These are phyloP conservation scores for Penicillium occitanis DNA, from an alignment of 2,329 filamentous ascomycete genomes.

Conservation along the genomic window DNA sequence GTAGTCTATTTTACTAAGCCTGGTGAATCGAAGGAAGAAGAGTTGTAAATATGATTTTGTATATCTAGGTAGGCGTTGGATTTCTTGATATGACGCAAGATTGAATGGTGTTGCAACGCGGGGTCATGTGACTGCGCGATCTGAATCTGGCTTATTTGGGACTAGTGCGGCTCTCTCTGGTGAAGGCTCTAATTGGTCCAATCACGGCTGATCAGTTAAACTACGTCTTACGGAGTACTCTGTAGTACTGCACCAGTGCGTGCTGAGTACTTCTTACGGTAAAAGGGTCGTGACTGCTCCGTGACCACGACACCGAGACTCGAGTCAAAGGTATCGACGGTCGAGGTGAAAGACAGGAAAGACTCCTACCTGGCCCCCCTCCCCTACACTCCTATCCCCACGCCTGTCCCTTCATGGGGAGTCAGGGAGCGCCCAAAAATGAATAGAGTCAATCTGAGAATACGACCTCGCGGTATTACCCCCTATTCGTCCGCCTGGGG, in stretches of 20 bases:
- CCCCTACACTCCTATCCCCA: neutral
- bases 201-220: neutral
- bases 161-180: neutral
- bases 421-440: neutral
- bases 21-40: neutral
- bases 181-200: neutral
- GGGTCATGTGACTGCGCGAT: constrained; percentile 10
- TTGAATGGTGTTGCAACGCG: neutral
- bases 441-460: neutral
- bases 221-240: neutral
- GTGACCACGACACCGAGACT: no score
- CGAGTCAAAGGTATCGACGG: neutral
- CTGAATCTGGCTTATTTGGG: neutral
- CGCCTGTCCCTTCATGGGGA: neutral
- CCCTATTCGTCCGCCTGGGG: neutral
- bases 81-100: constrained; percentile 2
- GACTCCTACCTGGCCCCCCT: neutral
- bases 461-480: neutral
- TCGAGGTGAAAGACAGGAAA: neutral
- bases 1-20: neutral
- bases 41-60: neutral
- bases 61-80: neutral
- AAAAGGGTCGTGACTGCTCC: no score
- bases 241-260: neutral
- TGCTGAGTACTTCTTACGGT: neutral